A percentile compares a stretch with the other conserved stretches of the same genome.
These are phyloP conservation scores for Neurospora sp. DNA, from an alignment of 495 filamentous ascomycete species.

Conservation along the genomic window DNA sequence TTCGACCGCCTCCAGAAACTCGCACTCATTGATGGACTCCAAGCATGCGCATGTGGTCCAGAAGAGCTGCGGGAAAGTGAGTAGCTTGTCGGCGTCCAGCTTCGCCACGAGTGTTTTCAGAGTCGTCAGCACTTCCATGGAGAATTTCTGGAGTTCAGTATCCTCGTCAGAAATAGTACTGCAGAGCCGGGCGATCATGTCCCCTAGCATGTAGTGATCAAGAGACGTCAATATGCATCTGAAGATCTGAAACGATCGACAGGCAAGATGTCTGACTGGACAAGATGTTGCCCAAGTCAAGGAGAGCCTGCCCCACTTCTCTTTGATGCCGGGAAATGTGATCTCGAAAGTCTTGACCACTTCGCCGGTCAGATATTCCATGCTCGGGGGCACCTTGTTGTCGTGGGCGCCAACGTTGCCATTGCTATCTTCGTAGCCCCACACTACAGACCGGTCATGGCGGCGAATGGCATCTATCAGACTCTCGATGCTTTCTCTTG, in stretches of 20 bases:
- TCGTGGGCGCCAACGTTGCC: constrained; percentile 63
- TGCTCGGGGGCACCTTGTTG: constrained; percentile 73
- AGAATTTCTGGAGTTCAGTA: constrained; percentile 85
- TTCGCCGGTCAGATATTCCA: constrained; percentile 71
- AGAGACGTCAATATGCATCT: constrained; percentile 81
- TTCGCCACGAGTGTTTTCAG: constrained; percentile 81
- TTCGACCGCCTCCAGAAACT: constrained; percentile 81
- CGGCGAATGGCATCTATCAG: constrained; percentile 86
- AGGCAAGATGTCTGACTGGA: constrained; percentile 90
- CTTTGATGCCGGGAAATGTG: constrained; percentile 76
- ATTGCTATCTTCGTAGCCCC: constrained; percentile 88
- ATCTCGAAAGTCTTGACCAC: constrained; percentile 78
- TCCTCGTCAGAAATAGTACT: constrained; percentile 95
- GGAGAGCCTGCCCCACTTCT: constrained; percentile 80
- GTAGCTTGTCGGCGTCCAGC: constrained; percentile 64
- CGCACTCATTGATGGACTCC: constrained; percentile 88
- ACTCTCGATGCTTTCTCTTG: constrained; percentile 69
- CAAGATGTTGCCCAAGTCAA: constrained; percentile 95
- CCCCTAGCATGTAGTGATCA: constrained; percentile 86
- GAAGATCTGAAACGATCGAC: constrained; percentile 95
- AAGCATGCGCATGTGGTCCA: constrained; percentile 96
- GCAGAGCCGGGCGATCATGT: constrained; percentile 88
- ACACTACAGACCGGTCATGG: constrained; percentile 75
- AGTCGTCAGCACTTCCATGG: constrained; percentile 94
- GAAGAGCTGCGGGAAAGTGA: constrained; percentile 87